Base-by-base conservation (phyloP, 192 early-diverging fungal genomes). In the Coemansia sp. region DNA sequence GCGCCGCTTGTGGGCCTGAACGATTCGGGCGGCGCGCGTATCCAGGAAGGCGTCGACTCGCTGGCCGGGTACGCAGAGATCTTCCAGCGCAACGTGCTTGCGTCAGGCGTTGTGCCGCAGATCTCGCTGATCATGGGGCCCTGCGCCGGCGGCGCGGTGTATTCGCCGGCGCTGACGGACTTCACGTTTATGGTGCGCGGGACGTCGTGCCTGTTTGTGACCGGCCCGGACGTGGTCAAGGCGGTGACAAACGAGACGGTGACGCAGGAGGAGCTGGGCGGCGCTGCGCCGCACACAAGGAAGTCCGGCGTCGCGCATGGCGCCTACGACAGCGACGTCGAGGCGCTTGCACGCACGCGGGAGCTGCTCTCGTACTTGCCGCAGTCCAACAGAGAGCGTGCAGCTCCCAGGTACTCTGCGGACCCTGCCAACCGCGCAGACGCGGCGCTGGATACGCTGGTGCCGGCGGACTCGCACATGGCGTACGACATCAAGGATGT, bases 51-150 rank as follows among this genome's bases (percentile, higher is more conserved):
- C 65, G 96, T 98, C 3, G 95, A 95, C 63, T 95, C 94, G 30
- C 84, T 98, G 45, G 96, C 90, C 20, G 96, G 96, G 3, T 96
- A 97, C 75, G 94, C 94, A 14, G 95, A 98, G 67, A 98, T 98
- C 67, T 98, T 98, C 80, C 90, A 92, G 75, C 89, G 90, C 69
- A 98, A 98, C 72, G 96, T 97, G 30, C 64, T 92, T 63, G 92
- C 92, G 5, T 95, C 94, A 1, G 96, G 96, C 23, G 96, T 97
- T 21, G 85, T 98, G 35, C 96, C 96, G 23, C 96, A 98, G 77
- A 89, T 98, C 55, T 97, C 95, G 4, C 75, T 98, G 49, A 92
- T 98, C 60, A 98, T 98, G 96, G 96, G 96, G 4, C 96, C 96
- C 6, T 98, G 95, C 70, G 96, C 96, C 30, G 96, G 96, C 75